Evolutionary conservation across 768 basidiomycete species (phyloP).

Genomic region (Solioccasus polychromus): DNA sequence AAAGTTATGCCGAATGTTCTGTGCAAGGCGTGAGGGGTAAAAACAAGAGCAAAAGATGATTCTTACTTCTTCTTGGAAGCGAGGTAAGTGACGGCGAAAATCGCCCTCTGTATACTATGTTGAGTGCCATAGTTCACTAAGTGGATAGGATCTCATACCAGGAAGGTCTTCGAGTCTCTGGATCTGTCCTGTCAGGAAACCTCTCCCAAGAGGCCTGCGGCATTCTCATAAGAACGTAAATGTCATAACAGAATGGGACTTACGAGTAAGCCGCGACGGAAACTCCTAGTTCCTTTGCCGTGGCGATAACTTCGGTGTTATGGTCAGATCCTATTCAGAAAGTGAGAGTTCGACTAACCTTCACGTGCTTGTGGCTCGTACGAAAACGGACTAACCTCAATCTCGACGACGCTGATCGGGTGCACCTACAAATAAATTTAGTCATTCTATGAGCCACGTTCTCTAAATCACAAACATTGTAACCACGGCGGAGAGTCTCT

Average conservation of each 20-base stretch:
- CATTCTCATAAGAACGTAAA: too few species aligned
- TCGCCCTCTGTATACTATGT: slow-evolving; percentile 36
- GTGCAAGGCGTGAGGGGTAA: too few species aligned
- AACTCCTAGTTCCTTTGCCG: slow-evolving; percentile 53
- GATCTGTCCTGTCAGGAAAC: slow-evolving; percentile 51
- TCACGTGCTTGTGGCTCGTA: slow-evolving; percentile 51
- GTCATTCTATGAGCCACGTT: background rate
- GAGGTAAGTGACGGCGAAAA: slow-evolving; percentile 35
- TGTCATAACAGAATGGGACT: too few species aligned
- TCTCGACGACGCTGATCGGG: slow-evolving; percentile 59
- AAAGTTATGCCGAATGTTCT: slow-evolving; percentile 43
- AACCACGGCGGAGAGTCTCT: slow-evolving; percentile 42
- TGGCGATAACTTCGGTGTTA: slow-evolving; percentile 40
- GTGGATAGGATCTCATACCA: slow-evolving; percentile 8
- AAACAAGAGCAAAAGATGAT: too few species aligned
- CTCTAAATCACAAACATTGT: slow-evolving; percentile 15
- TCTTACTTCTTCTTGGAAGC: slow-evolving; percentile 43
- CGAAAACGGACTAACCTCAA: slow-evolving; percentile 63
- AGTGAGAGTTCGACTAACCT: slow-evolving; percentile 19
- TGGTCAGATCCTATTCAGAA: background rate
- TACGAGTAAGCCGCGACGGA: slow-evolving; percentile 61
- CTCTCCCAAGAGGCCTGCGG: slow-evolving; percentile 53
- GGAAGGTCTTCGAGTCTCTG: slow-evolving; percentile 37
- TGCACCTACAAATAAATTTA: slow-evolving; percentile 36
- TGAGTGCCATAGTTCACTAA: background rate